Conservation (phyloP, 208 protist genomes). For the Crithidia expoeki region DNA sequence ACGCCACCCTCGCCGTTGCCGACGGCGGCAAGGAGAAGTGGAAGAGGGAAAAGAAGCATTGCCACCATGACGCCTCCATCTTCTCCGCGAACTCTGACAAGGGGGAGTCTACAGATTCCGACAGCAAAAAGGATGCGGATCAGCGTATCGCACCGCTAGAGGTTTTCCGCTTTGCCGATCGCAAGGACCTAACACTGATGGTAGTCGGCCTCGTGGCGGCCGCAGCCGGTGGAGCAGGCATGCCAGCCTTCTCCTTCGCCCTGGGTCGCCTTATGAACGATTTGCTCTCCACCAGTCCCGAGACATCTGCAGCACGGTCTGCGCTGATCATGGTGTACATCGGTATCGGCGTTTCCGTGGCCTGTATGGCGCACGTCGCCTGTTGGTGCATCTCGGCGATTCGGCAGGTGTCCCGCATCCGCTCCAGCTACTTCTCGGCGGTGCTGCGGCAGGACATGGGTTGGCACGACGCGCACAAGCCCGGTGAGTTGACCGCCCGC, state of each 20-base stretch:
- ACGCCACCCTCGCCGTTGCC: neutral
- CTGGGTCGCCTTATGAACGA: constrained; percentile 77
- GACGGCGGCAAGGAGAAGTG: neutral
- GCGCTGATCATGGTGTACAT: constrained; percentile 78
- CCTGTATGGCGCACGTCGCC: constrained; percentile 38
- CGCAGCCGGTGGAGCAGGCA: constrained; percentile 51
- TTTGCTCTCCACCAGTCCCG: constrained; percentile 34
- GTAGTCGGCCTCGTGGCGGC: constrained; percentile 64
- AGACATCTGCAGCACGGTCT: constrained; percentile 40
- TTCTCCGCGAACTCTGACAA: neutral
- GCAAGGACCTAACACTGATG: constrained; percentile 65
- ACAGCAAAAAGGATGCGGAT: neutral
- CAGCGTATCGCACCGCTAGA: constrained; percentile 50
- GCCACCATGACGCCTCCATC: neutral
- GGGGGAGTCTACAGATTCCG: neutral
- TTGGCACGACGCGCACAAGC: constrained; percentile 82
- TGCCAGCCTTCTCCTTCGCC: constrained; percentile 84
- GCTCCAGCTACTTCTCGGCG: constrained; percentile 57
- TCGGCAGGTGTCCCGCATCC: constrained; percentile 68
- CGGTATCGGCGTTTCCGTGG: constrained; percentile 52
- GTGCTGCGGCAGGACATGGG: constrained; percentile 87
- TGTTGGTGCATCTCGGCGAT: constrained; percentile 63
- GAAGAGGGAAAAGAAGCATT: neutral
- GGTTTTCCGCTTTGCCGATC: constrained; percentile 74
- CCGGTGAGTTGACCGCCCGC: constrained; percentile 70